Base-by-base conservation (phyloP, 306 rosid genomes). In the Cicer pinnatifidum region DNA sequence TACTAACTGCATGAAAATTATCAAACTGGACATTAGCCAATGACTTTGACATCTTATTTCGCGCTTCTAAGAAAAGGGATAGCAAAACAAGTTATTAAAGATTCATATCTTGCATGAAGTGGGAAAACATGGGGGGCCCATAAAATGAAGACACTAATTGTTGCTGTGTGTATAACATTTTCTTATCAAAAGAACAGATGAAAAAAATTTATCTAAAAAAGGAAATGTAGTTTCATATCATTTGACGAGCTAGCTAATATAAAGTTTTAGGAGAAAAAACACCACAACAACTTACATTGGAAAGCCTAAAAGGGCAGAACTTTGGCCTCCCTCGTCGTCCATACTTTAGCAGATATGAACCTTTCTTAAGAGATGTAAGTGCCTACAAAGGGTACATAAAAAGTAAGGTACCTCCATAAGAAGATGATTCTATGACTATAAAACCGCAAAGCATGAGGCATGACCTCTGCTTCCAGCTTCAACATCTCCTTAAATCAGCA, bases 321-420 rank as follows among this genome's bases (percentile, higher is more conserved):
- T 94, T 89, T 15, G 98, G 98, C 91, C 84, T 94, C 81, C 98
- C 98, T 82, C 96, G 85, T 72, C 96, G 89, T 28, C 98, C 97
- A 10, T 94, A 91, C 87, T 94, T 94, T 60, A 94, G 83, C 65
- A 94, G 89, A 83, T 85, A 77, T 11, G 98, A 90, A 20, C 98
- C 98, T 83, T 94, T 94, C 86, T 94, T 94, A 80, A 94, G 97
- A 56, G 91, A 78, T 79, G 89, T 81, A 70, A 94, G 83, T 73
- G 94, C 97, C 98, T 94, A 76, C 12, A 79, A 86, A 51, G 2
- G 48, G 64, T 75, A 54, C 9, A 72, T 9, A 47, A 74, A 15
- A 74, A 41, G 53, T 70, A 41, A 64, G 75, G 64, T 51, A 11
- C 53, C 71, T 1, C 6, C 51, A 11, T 12, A 78, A 71, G 40